Conservation (phyloP, 2,329 filamentous ascomycete genomes). For the Fusarium nematophilum region DNA sequence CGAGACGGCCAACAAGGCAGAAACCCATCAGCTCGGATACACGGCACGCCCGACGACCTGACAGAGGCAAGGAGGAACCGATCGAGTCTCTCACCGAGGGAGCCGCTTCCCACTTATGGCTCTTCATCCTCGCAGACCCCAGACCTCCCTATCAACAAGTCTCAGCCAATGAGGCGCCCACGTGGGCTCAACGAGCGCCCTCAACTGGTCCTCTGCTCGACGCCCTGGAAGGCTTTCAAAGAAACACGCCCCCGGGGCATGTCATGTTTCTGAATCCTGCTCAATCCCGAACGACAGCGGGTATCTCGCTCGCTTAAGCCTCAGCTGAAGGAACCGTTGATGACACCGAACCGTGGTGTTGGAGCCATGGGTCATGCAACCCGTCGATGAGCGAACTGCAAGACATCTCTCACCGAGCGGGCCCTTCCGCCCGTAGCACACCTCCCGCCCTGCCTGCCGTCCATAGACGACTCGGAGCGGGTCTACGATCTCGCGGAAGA, state of each 20-base stretch:
- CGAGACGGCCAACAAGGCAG: neutral
- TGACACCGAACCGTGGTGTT: neutral
- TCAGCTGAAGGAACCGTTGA: neutral
- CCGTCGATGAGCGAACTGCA: neutral
- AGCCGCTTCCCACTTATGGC: neutral
- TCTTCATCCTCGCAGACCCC: neutral
- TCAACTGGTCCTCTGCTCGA: neutral
- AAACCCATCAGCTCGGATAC: neutral
- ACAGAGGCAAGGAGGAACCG: neutral
- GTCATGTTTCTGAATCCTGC: neutral
- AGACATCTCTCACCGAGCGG: neutral
- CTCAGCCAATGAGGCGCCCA: constrained; percentile 7
- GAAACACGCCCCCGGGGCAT: too few species aligned
- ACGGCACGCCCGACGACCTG: neutral
- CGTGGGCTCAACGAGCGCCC: neutral
- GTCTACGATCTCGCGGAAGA: neutral
- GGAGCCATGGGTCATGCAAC: constrained; percentile 4
- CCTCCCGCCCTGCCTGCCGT: neutral
- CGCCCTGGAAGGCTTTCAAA: neutral
- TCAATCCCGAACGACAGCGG: constrained; percentile 1
- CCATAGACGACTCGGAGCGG: neutral
- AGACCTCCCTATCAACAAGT: neutral
- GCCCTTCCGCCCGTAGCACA: neutral
- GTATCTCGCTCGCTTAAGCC: constrained; percentile 1
- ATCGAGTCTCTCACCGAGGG: neutral